These are phyloP conservation scores for Puccinia triticina DNA, from an alignment of 1,284 basidiomycete genomes.

Conservation along the genomic window DNA sequence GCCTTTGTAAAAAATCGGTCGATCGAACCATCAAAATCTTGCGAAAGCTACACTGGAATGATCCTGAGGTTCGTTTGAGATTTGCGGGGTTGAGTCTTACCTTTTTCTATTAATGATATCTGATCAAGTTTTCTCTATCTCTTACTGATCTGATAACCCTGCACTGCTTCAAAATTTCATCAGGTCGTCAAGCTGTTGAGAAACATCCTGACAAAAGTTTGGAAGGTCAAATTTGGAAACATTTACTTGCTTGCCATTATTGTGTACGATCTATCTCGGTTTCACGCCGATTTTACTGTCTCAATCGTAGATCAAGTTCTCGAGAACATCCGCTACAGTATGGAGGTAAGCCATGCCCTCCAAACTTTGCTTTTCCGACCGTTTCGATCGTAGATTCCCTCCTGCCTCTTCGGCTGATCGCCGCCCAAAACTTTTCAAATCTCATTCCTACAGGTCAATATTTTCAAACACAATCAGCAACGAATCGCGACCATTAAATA, in stretches of 20 bases:
- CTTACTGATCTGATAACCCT: conserved; percentile 11
- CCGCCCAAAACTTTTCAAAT: neutral
- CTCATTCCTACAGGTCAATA: conserved; percentile 66
- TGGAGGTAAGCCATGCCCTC: conserved; percentile 67
- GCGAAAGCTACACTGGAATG: conserved; percentile 95
- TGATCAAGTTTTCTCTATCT: neutral
- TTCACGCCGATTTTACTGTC: conserved; percentile 84
- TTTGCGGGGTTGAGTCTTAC: neutral
- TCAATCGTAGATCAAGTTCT: conserved; percentile 89
- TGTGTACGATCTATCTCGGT: conserved; percentile 87
- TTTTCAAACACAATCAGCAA: conserved; percentile 92
- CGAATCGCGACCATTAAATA: conserved; percentile 88
- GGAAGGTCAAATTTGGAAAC: conserved; percentile 92
- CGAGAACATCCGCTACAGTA: conserved; percentile 84
- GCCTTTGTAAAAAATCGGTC: conserved; percentile 83
- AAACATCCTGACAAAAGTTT: conserved; percentile 89
- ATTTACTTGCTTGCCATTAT: conserved; percentile 90
- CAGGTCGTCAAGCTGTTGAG: conserved; percentile 60
- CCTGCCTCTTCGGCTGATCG: neutral
- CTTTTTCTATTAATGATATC: conserved; percentile 12
- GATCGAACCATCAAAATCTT: conserved; percentile 89
- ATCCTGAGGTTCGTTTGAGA: conserved; percentile 63
- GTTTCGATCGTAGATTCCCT: neutral
- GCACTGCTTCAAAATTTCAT: neutral
- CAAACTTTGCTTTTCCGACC: neutral